Evolutionary conservation across 2,329 filamentous ascomycete species (phyloP).

Genomic region (Lasiodiplodia citricola): DNA sequence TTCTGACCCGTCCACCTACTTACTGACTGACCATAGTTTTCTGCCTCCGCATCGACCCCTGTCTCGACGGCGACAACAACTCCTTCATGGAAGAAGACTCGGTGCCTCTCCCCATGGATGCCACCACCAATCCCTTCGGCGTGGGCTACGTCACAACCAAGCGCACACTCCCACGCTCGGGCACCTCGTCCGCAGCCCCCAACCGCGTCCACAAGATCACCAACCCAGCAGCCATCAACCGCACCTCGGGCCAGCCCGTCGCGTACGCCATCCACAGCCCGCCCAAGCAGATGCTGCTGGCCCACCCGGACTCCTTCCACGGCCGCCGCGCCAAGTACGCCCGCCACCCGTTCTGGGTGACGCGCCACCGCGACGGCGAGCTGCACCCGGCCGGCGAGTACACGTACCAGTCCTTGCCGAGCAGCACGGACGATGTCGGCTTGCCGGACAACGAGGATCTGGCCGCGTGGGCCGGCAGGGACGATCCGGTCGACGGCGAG

Average conservation of each 20-base stretch:
- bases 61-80: constrained; percentile 46
- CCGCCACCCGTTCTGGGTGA: constrained; percentile 37
- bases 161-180: constrained; percentile 12
- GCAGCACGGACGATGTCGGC: constrained; percentile 27
- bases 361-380: constrained; percentile 35
- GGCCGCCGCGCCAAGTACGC: constrained; percentile 35
- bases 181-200: constrained; percentile 30
- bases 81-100: constrained; percentile 40
- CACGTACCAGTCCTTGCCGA: constrained; percentile 36
- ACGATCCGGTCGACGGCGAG: constrained; percentile 28
- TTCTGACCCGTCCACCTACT: too few species aligned
- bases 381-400: constrained; percentile 34
- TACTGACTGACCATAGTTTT: constrained; percentile 37
- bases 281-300: constrained; percentile 36
- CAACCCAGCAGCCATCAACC: constrained; percentile 54
- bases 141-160: constrained; percentile 17
- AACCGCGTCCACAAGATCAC: constrained; percentile 56
- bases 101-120: constrained; percentile 30
- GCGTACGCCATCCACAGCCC: constrained; percentile 56
- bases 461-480: constrained; percentile 27
- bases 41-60: constrained; percentile 51
- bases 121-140: constrained; percentile 4
- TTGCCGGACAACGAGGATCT: constrained; percentile 31
- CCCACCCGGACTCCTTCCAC: constrained; percentile 34
- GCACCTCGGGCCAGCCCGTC: constrained; percentile 55